Conservation (phyloP, 306 rosid species). For the Quercus dentata region DNA sequence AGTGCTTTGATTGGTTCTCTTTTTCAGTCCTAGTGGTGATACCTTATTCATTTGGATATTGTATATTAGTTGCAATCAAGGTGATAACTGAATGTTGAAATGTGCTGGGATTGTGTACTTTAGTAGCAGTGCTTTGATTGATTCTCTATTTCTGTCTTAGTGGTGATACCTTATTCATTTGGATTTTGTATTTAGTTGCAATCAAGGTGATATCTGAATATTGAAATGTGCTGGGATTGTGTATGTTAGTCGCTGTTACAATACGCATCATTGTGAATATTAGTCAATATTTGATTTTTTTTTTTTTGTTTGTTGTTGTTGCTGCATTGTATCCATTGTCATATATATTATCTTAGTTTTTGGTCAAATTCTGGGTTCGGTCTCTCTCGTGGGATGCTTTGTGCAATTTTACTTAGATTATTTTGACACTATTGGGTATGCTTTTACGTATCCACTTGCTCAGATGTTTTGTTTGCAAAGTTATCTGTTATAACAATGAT, state of each 20-base stretch:
- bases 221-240: no score
- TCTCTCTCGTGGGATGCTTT: conserved; percentile 88
- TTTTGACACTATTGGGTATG: conserved; percentile 88
- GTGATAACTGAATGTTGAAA: no score
- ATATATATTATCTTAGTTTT: conserved; percentile 1
- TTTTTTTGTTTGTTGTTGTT: not conserved
- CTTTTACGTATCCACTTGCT: conserved; percentile 91
- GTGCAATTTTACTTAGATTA: conserved; percentile 58
- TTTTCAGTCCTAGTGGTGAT: conserved; percentile 1
- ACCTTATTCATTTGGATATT: not conserved
- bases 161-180: not conserved
- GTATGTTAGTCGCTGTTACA: not conserved
- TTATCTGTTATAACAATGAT: conserved; percentile 83
- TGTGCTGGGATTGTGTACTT: no score
- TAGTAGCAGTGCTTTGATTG: no score
- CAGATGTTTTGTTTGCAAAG: conserved; percentile 80
- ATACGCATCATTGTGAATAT: not conserved
- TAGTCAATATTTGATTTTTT: not conserved
- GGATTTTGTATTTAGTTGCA: not conserved
- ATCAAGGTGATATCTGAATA: no score
- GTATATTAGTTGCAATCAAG: not conserved
- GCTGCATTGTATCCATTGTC: not conserved
- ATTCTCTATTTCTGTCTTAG: conserved; percentile 1
- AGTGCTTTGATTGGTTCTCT: not conserved
- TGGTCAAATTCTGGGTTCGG: conserved; percentile 87